A percentile compares a stretch with the other conserved stretches of the same genome.
phyloP scores from a whole-genome alignment of 371 early-diverging fungal genomes.

The Funneliformis caledonium region DNA sequence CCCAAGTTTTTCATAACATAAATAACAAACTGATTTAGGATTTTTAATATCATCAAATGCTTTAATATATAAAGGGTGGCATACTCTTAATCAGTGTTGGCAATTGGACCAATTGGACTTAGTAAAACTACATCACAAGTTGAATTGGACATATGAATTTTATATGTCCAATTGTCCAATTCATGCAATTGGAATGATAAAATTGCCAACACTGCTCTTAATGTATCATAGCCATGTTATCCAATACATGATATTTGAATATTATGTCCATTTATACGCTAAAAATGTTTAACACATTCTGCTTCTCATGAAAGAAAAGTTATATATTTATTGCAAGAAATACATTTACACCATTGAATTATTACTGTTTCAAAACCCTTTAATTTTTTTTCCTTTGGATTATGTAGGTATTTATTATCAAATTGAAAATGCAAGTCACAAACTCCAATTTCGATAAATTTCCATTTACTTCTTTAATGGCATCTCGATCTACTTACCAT shows the following conservation, averaged over 20 bases:
- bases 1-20: too few relatives aligned
- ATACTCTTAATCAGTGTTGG: too few relatives aligned
- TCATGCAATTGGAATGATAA: too few relatives aligned
- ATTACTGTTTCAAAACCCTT: not conserved
- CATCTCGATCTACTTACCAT: conserved; percentile 1
- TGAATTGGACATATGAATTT: too few relatives aligned
- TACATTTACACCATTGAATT: not conserved
- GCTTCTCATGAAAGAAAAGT: not conserved
- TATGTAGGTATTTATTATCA: conserved; percentile 1
- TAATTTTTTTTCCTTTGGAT: not conserved
- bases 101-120: too few relatives aligned
- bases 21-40: too few relatives aligned
- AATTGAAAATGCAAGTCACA: conserved; percentile 11
- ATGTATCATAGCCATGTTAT: not conserved
- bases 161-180: too few relatives aligned
- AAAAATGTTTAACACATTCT: not conserved
- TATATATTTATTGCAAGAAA: conserved; percentile 16
- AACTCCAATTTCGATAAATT: not conserved
- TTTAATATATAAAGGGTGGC: not conserved
- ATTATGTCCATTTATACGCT: not conserved
- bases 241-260: conserved; percentile 24
- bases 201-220: too few relatives aligned
- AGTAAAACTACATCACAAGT: too few relatives aligned
- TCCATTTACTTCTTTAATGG: not conserved
- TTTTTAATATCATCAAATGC: not conserved